These are phyloP conservation scores for Zygoascus tannicola DNA, from an alignment of 805 yeast species.

Conservation along the genomic window DNA sequence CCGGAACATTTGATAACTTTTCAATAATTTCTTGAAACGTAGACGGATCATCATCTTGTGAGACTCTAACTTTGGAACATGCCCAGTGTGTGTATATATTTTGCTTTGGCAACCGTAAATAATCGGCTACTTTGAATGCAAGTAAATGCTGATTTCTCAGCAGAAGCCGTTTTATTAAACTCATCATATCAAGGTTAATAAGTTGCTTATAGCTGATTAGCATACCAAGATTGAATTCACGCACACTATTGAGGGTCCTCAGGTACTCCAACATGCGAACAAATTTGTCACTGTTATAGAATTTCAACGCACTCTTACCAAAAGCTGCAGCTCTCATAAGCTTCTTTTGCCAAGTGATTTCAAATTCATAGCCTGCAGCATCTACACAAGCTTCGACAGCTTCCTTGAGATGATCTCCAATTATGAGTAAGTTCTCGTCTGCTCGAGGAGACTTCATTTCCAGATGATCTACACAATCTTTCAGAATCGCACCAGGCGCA, in stretches of 20 bases:
- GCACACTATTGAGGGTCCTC: constrained; percentile 59
- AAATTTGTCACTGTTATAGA: constrained; percentile 51
- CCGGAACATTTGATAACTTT: constrained; percentile 34
- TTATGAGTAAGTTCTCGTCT: constrained; percentile 57
- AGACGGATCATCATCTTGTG: constrained; percentile 47
- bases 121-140: constrained; percentile 51
- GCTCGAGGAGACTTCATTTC: constrained; percentile 68
- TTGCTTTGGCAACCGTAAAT: constrained; percentile 39
- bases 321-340: constrained; percentile 73
- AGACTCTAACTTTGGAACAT: constrained; percentile 50
- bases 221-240: constrained; percentile 57
- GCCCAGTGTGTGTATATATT: constrained; percentile 74
- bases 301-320: constrained; percentile 59
- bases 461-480: constrained; percentile 67
- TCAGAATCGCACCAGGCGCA: constrained; percentile 68
- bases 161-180: constrained; percentile 48
- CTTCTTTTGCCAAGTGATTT: constrained; percentile 68
- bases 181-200: constrained; percentile 42
- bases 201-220: constrained; percentile 55
- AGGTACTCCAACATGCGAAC: constrained; percentile 52
- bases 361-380: constrained; percentile 73
- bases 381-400: constrained; percentile 67
- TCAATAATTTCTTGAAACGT: constrained; percentile 45
- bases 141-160: constrained; percentile 50
- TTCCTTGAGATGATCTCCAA: constrained; percentile 37